A percentile compares a stretch with the other conserved stretches of the same genome.
phyloP scores from a whole-genome alignment of 164 flowering plant genomes.

The Stephania japonica region DNA sequence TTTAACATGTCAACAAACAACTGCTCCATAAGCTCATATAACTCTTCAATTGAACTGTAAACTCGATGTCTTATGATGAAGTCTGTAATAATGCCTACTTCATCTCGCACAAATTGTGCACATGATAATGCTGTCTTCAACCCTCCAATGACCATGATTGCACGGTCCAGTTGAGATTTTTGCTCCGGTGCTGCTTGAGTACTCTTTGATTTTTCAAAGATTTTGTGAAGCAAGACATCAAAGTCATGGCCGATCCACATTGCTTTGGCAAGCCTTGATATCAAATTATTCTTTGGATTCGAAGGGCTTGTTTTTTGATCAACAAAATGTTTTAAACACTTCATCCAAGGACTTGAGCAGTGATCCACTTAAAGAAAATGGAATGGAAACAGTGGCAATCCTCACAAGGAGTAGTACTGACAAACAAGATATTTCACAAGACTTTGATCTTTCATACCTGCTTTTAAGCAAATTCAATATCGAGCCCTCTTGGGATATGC shows the following conservation, averaged over 20 bases:
- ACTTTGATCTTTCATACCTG: no score
- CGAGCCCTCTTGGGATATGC: no score
- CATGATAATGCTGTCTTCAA: not conserved
- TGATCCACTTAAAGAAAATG: not conserved
- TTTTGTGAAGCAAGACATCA: no score
- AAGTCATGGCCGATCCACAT: no score
- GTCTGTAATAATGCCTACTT: not conserved
- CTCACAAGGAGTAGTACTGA: not conserved
- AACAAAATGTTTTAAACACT: not conserved
- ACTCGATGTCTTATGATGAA: no score
- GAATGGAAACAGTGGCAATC: not conserved
- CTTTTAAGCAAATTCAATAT: no score
- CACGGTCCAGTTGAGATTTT: not conserved
- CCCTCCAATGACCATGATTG: not conserved
- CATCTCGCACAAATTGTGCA: not conserved
- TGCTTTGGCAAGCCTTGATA: no score
- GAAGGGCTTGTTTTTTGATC: no score
- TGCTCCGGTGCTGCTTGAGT: no score
- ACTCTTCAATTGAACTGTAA: not conserved
- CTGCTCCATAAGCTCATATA: not conserved
- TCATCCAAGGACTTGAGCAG: not conserved
- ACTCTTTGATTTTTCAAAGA: no score
- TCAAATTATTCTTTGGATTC: no score
- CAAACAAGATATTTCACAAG: not conserved
- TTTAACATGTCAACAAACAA: constrained; percentile 1